Conservation (phyloP, 139 green algal species). For the Asterochloris erici region DNA sequence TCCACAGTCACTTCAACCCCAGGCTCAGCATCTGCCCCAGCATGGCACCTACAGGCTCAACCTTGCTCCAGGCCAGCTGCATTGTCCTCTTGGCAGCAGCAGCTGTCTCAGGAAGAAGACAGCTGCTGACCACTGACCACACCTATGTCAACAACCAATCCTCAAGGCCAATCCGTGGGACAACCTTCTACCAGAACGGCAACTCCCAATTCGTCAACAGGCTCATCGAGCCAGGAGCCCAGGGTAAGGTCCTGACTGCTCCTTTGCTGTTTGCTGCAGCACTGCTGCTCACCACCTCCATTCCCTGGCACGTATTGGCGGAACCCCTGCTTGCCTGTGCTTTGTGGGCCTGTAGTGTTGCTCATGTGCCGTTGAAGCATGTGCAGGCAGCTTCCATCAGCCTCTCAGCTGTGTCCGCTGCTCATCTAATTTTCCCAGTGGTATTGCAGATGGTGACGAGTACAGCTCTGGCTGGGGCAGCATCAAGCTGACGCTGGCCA, state of each 20-base stretch:
- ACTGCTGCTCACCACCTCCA: neutral
- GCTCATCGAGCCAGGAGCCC: neutral
- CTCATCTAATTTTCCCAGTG: neutral
- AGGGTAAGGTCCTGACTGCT: neutral
- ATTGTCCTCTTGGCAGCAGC: too few relatives aligned
- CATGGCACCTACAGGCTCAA: too few relatives aligned
- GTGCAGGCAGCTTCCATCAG: neutral
- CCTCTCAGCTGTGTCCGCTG: neutral
- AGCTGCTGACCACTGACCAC: neutral
- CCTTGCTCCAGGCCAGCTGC: too few relatives aligned
- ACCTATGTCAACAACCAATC: neutral
- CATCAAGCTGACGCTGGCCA: too few relatives aligned
- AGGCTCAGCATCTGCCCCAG: too few relatives aligned
- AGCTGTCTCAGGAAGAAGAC: too few relatives aligned
- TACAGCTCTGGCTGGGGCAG: too few relatives aligned
- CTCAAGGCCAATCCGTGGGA: neutral
- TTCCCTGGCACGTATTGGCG: neutral
- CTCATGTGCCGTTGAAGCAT: neutral
- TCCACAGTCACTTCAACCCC: too few relatives aligned
- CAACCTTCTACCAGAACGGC: neutral
- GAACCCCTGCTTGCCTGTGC: neutral
- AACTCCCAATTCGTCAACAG: neutral
- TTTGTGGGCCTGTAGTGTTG: neutral
- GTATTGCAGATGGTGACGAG: too few relatives aligned
- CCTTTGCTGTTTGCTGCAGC: neutral